These are phyloP conservation scores for Rhododendron ferrugineum DNA, from an alignment of 148 eudicot species.

Conservation along the genomic window DNA sequence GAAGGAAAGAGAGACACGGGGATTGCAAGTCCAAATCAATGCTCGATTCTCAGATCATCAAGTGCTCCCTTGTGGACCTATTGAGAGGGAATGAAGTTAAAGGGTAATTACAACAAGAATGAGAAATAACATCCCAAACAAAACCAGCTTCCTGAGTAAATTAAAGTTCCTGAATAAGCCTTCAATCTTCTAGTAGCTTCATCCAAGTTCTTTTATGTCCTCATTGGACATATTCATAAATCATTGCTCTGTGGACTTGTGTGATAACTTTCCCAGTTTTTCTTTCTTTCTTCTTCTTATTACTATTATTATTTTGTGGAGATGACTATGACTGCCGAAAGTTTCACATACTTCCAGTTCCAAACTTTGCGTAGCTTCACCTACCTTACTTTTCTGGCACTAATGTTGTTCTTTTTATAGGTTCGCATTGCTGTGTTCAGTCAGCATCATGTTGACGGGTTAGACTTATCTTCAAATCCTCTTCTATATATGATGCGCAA, in stretches of 20 bases:
- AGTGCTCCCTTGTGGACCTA: neutral
- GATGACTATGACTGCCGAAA: neutral
- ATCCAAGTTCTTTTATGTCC: neutral
- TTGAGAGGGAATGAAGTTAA: neutral
- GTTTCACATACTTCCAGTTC: neutral
- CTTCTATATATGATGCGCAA: conserved; percentile 98
- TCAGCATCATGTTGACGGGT: conserved; percentile 98
- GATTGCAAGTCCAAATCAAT: neutral
- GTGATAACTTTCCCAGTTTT: neutral
- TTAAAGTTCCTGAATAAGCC: neutral
- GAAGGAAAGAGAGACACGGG: neutral
- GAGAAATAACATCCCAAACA: neutral
- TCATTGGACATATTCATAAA: neutral
- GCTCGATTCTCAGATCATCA: neutral
- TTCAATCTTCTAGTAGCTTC: neutral
- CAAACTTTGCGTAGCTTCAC: neutral
- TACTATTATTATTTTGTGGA: neutral
- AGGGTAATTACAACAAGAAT: neutral
- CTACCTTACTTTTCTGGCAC: neutral
- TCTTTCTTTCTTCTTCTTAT: neutral
- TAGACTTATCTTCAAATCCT: conserved; percentile 92
- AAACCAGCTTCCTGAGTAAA: neutral
- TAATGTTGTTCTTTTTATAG: conserved; percentile 34
- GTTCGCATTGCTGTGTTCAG: conserved; percentile 97
- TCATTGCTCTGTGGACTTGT: neutral